Conservation (phyloP, 2,329 filamentous ascomycete species). For the Pochonia chlamydosporia region DNA sequence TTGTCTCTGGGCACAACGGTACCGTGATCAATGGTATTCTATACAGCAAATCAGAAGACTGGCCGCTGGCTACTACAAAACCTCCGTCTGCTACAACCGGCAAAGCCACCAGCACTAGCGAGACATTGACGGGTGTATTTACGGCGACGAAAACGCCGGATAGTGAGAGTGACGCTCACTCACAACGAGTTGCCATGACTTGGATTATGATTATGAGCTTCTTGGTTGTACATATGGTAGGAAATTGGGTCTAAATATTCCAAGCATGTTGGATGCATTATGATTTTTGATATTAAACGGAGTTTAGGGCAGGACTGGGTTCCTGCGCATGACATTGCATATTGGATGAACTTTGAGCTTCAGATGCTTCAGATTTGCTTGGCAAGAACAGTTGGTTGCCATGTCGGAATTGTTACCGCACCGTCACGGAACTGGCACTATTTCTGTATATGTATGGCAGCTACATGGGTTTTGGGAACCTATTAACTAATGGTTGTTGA, state of each 20-base stretch:
- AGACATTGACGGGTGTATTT: conserved; percentile 25
- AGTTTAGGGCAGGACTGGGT: too few species aligned
- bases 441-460: too few species aligned
- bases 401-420: too few species aligned
- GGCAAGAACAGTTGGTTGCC: too few species aligned
- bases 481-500: too few species aligned
- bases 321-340: too few species aligned
- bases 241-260: not conserved
- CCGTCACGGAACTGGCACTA: too few species aligned
- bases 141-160: conserved; percentile 28
- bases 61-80: conserved; percentile 27
- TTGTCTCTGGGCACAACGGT: conserved; percentile 44
- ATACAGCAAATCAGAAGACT: conserved; percentile 36
- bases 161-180: not conserved
- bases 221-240: not conserved
- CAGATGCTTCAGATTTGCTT: too few species aligned
- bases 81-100: conserved; percentile 16
- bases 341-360: too few species aligned
- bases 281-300: too few species aligned
- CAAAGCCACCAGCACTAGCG: conserved; percentile 11
- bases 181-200: not conserved
- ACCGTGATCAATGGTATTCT: conserved; percentile 56
- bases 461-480: too few species aligned
- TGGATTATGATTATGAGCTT: not conserved
- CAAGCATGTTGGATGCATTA: not conserved